Evolutionary conservation across 129 eudicot genomes (phyloP).

Genomic region (Ambrosia trifida): DNA sequence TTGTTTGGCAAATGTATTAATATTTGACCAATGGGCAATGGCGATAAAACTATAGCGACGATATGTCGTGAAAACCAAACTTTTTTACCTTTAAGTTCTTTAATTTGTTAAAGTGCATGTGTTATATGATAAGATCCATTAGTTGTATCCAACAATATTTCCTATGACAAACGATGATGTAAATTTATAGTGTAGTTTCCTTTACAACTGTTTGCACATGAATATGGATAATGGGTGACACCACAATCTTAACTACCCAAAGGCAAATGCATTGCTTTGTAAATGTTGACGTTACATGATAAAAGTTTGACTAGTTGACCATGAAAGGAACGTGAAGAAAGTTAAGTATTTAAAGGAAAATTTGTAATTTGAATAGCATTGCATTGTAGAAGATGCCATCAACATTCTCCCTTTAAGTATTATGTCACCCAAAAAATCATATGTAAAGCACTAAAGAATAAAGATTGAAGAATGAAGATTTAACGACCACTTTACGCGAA

Average conservation of each 20-base stretch:
- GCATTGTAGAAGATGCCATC: no score
- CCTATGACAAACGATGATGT: background rate
- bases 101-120: constrained; percentile 1
- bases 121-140: background rate
- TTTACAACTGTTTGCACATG: background rate
- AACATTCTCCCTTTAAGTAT: background rate
- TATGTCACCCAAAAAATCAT: background rate
- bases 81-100: background rate
- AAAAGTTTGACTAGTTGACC: background rate
- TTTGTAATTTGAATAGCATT: no score
- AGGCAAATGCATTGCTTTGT: background rate
- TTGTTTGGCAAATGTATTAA: no score
- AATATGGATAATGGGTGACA: background rate
- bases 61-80: background rate
- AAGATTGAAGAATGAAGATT: background rate
- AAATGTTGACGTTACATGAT: background rate
- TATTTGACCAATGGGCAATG: no score
- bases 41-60: no score
- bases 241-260: background rate
- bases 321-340: no score
- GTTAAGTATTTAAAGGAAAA: no score
- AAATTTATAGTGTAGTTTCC: background rate
- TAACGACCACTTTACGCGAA: background rate
- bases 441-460: background rate
- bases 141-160: background rate